Base-by-base conservation (phyloP, 2,329 filamentous ascomycete species). In the Arthroderma sp. region DNA sequence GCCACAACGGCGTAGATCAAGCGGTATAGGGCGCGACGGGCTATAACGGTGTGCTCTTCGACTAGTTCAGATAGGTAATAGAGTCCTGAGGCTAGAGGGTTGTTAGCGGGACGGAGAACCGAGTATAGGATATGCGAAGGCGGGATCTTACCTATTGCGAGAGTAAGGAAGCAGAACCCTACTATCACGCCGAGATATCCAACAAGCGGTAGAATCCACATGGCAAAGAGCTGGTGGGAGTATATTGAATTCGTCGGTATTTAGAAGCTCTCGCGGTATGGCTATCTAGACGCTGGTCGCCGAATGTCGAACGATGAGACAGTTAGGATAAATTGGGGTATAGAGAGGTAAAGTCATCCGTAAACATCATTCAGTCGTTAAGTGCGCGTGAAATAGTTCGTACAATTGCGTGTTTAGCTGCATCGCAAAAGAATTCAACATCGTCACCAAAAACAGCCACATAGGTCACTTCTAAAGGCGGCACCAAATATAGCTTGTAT, bases 1-100 rank as follows among this genome's bases (percentile, higher is more conserved):
- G 57, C 74, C 49, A 95, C 81, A 52, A 94, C 78, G 50, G 68
- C 70, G 68, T 94, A 94, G 57, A 96, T 95, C 45, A 96, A 72
- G 36, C 78, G 80, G 31, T 77, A 83, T 43, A 98, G 73, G n/a
- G 95, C 70, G 46, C 82, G 85, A 61, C 94, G 94, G 8, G 88
- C 84, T 50, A 94, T 67, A 7, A 96, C 89, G 3, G 89, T 95
- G 61, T 98, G 89, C 64, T 98, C 91, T 67, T 98, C 91, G 49
- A 98, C 91, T 9, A 96, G 80, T 64, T 98, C 91, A 27, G 89
- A 95, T 44, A 98, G 81, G 64, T 98, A 98, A 70, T 98, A 98
- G 28, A 98, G 79, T 33, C 91, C 91, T n/a, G 87, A 95, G 34
- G 91, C 91, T 85, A 57, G 40, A 49, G 32, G n/a, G 42, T 51